Percentiles rank a stretch among this genome's conserved stretches.
Conservation (phyloP, 2,329 filamentous ascomycete species). For the Fusarium heterosporum region DNA sequence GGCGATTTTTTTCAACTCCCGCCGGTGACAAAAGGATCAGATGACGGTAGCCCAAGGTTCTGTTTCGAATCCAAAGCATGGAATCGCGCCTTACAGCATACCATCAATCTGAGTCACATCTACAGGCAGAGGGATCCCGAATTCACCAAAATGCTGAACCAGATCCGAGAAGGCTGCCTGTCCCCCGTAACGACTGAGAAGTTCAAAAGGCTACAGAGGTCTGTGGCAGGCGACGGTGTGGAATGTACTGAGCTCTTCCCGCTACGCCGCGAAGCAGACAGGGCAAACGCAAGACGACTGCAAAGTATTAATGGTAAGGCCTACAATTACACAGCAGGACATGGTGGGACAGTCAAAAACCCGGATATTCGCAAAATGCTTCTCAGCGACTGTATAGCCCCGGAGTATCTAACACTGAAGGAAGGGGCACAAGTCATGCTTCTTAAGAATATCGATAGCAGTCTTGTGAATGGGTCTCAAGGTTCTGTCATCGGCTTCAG, state of each 20-base stretch:
- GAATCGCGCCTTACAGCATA: slow-evolving; percentile 64
- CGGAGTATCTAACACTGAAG: no score
- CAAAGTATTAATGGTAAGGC: no score
- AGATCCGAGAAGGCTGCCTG: no score
- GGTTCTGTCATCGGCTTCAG: neutral
- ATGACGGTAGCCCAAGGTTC: slow-evolving; percentile 58
- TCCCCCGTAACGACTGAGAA: slow-evolving; percentile 58
- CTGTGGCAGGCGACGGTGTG: no score
- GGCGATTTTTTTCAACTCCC: slow-evolving; percentile 70
- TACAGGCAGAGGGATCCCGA: slow-evolving; percentile 66
- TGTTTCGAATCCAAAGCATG: slow-evolving; percentile 66
- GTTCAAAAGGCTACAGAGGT: slow-evolving; percentile 45
- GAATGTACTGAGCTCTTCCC: no score
- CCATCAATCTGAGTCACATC: slow-evolving; percentile 65
- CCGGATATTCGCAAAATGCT: neutral
- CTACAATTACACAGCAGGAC: no score
- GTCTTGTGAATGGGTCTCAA: neutral
- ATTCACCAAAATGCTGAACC: slow-evolving; percentile 67
- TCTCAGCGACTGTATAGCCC: neutral
- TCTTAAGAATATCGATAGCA: neutral
- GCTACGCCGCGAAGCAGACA: no score
- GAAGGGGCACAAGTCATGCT: neutral
- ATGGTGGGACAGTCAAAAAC: no score
- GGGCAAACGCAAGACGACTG: no score
- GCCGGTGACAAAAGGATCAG: slow-evolving; percentile 55